phyloP scores from a whole-genome alignment of 345 rosid genomes.

The Heritiera littoralis region DNA sequence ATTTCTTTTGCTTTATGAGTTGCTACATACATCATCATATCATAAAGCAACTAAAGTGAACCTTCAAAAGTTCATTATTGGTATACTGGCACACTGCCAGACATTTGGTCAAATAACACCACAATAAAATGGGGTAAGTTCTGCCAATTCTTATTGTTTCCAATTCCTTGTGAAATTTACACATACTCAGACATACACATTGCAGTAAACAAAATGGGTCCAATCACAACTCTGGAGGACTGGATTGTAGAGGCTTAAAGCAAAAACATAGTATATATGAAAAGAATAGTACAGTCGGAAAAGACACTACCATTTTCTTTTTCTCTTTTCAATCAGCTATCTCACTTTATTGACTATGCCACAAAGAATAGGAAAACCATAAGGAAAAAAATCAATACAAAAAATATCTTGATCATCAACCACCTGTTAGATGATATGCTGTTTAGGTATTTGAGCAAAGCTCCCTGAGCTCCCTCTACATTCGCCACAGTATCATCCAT shows the following conservation, averaged over 20 bases:
- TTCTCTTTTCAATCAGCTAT: neutral
- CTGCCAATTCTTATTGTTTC: neutral
- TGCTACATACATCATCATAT: neutral
- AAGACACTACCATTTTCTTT: neutral
- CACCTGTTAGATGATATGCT: slow-evolving; percentile 10
- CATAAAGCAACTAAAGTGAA: neutral
- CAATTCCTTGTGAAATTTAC: neutral
- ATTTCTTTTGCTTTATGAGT: neutral
- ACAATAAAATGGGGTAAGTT: neutral
- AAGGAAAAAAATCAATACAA: slow-evolving; percentile 14
- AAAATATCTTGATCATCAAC: slow-evolving; percentile 14
- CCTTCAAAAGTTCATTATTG: neutral
- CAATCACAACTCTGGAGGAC: neutral
- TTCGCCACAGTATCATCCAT: slow-evolving; percentile 7
- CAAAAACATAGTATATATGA: neutral
- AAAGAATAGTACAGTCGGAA: neutral
- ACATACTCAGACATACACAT: neutral
- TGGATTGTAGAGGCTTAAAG: neutral
- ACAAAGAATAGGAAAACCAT: slow-evolving; percentile 17
- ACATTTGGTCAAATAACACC: slow-evolving; percentile 3
- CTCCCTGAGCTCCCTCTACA: slow-evolving; percentile 9
- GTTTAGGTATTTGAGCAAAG: slow-evolving; percentile 14
- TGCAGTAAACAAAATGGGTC: neutral
- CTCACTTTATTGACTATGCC: neutral
- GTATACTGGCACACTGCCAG: neutral